Conservation (phyloP, 2,329 filamentous ascomycete genomes). For the Colletotrichum siamense region DNA sequence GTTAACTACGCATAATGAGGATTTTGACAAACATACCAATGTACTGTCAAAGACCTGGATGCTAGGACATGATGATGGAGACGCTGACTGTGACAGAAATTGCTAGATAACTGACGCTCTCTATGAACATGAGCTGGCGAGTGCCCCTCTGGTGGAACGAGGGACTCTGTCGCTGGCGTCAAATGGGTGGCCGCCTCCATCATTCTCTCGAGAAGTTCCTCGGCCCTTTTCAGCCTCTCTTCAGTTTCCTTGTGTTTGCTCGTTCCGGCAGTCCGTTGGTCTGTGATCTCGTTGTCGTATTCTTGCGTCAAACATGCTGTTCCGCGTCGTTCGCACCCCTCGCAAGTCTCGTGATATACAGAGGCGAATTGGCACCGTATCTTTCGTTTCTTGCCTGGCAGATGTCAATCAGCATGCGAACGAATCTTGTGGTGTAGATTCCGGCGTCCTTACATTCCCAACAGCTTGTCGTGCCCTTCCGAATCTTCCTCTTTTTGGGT, state of each 20-base stretch:
- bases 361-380: slow-evolving; percentile 50
- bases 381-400: slow-evolving; percentile 50
- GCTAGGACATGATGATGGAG: not conserved
- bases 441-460: slow-evolving; percentile 52
- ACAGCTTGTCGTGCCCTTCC: slow-evolving; percentile 61
- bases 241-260: not conserved
- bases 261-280: not conserved
- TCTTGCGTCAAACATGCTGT: slow-evolving; percentile 53
- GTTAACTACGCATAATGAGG: no score
- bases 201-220: not conserved
- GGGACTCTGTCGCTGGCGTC: not conserved
- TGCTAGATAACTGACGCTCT: not conserved
- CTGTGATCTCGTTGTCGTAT: slow-evolving; percentile 31
- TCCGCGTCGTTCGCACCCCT: slow-evolving; percentile 50
- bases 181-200: not conserved
- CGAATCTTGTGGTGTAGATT: accelerated
- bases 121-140: not conserved
- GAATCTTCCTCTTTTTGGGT: slow-evolving; percentile 37
- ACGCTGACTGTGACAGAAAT: not conserved
- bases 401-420: not conserved
- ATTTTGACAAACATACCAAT: not conserved
- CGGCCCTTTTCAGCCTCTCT: not conserved
- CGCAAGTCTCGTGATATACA: slow-evolving; percentile 42
- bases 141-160: not conserved
- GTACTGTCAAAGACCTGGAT: not conserved